Evolutionary conservation across 176 grass and related monocot species (phyloP).

Genomic region (Phragmites australis): DNA sequence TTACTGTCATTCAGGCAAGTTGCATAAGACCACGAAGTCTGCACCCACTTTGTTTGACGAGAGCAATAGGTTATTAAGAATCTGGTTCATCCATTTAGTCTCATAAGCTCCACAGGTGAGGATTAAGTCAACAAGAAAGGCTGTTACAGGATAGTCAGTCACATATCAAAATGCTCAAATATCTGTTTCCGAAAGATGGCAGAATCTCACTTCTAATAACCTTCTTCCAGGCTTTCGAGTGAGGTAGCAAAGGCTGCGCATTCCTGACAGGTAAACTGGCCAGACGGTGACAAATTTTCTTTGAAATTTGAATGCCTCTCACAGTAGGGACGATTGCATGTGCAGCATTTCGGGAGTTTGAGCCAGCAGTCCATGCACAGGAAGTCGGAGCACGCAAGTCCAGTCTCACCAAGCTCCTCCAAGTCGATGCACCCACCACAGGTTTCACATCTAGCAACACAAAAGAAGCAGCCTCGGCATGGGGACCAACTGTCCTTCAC

Average conservation of each 20-base stretch:
- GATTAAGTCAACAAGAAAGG: slow-evolving; percentile 1
- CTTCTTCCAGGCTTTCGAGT: slow-evolving; percentile 28
- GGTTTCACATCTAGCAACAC: slow-evolving; percentile 80
- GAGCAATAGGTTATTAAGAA: neutral
- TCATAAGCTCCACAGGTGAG: neutral
- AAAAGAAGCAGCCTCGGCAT: slow-evolving; percentile 81
- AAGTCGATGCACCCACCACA: slow-evolving; percentile 76
- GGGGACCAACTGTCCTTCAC: slow-evolving; percentile 34
- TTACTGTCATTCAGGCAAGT: no score
- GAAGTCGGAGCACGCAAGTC: slow-evolving; percentile 69
- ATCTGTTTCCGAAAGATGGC: neutral
- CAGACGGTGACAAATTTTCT: slow-evolving; percentile 29
- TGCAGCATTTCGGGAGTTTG: slow-evolving; percentile 66
- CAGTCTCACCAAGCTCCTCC: slow-evolving; percentile 47
- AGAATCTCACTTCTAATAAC: slow-evolving; percentile 35
- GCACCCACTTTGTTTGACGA: slow-evolving; percentile 42
- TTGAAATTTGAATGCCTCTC: slow-evolving; percentile 46
- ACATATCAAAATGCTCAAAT: neutral
- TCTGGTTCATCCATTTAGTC: neutral
- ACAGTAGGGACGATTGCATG: slow-evolving; percentile 85
- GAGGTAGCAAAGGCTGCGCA: slow-evolving; percentile 47
- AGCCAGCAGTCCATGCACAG: slow-evolving; percentile 83
- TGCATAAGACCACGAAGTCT: slow-evolving; percentile 12
- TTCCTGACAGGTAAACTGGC: slow-evolving; percentile 62
- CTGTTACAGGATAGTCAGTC: neutral